Percentiles rank a stretch among this genome's conserved stretches.
Conservation (phyloP, 768 basidiomycete genomes). For the Leccinum subgranulosum region DNA sequence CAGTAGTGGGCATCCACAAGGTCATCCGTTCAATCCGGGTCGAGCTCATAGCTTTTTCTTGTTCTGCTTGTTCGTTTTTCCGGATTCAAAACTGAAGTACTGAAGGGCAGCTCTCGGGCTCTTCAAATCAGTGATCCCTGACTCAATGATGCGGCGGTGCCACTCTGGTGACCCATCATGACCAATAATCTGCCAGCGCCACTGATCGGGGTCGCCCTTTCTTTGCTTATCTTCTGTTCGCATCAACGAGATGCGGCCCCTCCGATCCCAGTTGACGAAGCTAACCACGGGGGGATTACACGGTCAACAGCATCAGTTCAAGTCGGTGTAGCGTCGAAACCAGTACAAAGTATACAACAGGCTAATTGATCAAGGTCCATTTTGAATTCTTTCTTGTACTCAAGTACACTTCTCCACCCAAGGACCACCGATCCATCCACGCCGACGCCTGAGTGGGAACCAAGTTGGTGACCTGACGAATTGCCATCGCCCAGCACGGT, state of each 20-base stretch:
- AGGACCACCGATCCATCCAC: slow-evolving; percentile 62
- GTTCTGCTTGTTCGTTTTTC: neutral
- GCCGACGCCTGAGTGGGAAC: slow-evolving; percentile 62
- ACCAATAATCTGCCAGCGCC: neutral
- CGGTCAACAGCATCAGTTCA: neutral
- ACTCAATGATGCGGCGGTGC: neutral
- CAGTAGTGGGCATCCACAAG: slow-evolving; percentile 33
- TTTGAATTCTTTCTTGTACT: slow-evolving; percentile 61
- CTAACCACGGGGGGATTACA: neutral
- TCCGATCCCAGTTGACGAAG: neutral
- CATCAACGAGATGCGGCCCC: neutral
- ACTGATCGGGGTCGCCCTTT: neutral
- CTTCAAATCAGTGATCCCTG: neutral
- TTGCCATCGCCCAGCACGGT: neutral
- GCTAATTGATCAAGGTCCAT: slow-evolving; percentile 44
- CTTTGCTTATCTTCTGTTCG: neutral
- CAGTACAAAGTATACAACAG: neutral
- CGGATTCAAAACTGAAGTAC: neutral
- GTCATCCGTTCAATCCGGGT: slow-evolving; percentile 46
- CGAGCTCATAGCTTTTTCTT: slow-evolving; percentile 25
- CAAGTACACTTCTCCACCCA: slow-evolving; percentile 68
- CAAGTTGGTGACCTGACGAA: slow-evolving; percentile 54
- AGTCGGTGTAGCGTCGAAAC: neutral
- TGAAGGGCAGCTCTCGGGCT: neutral
- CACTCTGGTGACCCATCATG: no score